These are phyloP conservation scores for Linderina pennispora DNA, from an alignment of 192 early-diverging fungal species.

Conservation along the genomic window DNA sequence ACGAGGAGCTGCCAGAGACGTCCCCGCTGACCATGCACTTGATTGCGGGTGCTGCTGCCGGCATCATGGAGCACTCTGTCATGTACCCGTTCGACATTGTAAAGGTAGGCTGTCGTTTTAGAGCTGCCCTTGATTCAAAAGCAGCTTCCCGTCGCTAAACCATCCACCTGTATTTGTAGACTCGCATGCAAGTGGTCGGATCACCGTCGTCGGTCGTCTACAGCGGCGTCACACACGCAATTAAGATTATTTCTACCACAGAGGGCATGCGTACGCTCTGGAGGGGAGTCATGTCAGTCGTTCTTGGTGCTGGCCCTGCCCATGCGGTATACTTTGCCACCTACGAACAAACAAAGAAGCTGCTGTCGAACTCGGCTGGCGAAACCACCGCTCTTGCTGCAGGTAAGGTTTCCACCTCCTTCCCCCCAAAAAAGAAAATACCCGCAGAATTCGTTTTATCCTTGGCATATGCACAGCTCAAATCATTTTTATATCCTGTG, in stretches of 20 bases:
- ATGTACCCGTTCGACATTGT: slow-evolving; percentile 94
- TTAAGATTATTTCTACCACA: slow-evolving; percentile 63
- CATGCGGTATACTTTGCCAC: slow-evolving; percentile 95
- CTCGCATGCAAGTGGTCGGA: slow-evolving; percentile 86
- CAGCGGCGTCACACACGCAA: slow-evolving; percentile 62
- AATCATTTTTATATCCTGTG: slow-evolving; percentile 1
- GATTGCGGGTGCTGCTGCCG: slow-evolving; percentile 91
- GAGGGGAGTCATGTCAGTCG: slow-evolving; percentile 89
- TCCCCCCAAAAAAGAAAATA: too few species aligned
- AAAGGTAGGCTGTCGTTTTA: slow-evolving; percentile 57
- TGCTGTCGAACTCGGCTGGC: slow-evolving; percentile 52
- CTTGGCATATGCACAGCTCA: background rate
- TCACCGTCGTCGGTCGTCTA: slow-evolving; percentile 64
- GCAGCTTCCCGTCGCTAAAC: too few species aligned
- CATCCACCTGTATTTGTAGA: slow-evolving; percentile 44
- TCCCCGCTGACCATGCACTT: slow-evolving; percentile 75
- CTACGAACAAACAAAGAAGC: slow-evolving; percentile 86
- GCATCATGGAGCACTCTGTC: slow-evolving; percentile 92
- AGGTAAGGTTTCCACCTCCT: too few species aligned
- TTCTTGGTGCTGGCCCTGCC: slow-evolving; percentile 89
- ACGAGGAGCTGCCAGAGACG: slow-evolving; percentile 86
- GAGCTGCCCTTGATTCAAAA: background rate
- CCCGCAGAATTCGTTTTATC: background rate
- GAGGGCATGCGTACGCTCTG: slow-evolving; percentile 80
- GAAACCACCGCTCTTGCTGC: slow-evolving; percentile 51